Conservation (phyloP, 2,329 filamentous ascomycete genomes). For the Botrytis byssoidea region DNA sequence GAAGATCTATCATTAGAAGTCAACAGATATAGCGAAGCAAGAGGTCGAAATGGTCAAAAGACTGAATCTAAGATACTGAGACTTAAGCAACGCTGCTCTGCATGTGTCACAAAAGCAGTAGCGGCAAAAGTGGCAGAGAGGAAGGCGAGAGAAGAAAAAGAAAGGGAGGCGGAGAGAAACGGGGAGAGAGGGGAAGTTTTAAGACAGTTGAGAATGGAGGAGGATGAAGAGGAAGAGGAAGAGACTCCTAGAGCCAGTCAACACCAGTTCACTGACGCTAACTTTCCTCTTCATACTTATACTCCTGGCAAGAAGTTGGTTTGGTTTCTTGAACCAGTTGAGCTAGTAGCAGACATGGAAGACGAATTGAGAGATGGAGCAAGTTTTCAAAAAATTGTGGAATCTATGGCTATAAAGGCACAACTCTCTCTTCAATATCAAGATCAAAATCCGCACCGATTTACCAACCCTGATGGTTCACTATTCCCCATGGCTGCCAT, state of each 20-base stretch:
- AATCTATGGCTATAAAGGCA: background rate
- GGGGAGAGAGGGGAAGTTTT: background rate
- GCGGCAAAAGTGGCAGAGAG: background rate
- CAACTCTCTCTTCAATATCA: background rate
- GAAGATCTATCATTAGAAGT: background rate
- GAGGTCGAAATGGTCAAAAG: background rate
- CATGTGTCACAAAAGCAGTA: background rate
- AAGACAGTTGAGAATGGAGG: background rate
- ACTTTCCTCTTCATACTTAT: background rate
- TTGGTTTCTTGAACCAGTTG: slow-evolving; percentile 41
- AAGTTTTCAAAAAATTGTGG: background rate
- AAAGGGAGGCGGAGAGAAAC: background rate
- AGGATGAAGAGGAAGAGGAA: background rate
- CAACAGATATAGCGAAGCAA: background rate
- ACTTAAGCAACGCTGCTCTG: background rate
- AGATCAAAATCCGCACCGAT: background rate
- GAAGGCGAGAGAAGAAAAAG: background rate
- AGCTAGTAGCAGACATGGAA: slow-evolving; percentile 31
- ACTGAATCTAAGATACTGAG: background rate
- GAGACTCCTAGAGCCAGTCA: background rate
- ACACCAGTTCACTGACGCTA: background rate
- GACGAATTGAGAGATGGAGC: slow-evolving; percentile 28
- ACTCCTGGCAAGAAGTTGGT: slow-evolving; percentile 39
- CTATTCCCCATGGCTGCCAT: background rate
- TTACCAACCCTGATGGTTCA: background rate